These are phyloP conservation scores for Cercospora citrullina DNA, from an alignment of 2,329 filamentous ascomycete species.

Conservation along the genomic window DNA sequence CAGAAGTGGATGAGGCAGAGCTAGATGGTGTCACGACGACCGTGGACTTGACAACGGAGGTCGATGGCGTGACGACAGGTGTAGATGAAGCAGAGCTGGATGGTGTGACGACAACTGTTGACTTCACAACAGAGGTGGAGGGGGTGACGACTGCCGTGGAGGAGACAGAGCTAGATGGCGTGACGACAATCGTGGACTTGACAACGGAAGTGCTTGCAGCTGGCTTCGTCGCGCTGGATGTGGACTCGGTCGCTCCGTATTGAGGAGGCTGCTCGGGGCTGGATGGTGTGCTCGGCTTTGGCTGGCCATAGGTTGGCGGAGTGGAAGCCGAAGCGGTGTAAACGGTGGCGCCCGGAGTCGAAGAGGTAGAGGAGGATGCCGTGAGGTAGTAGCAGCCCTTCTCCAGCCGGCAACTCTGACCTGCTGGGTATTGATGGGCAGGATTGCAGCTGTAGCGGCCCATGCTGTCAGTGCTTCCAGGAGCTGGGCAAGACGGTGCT, in stretches of 20 bases:
- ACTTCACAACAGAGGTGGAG: neutral
- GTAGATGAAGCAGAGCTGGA: neutral
- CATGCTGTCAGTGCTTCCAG: slow-evolving; percentile 4
- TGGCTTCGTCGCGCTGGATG: neutral
- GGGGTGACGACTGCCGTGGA: neutral
- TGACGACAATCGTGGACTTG: slow-evolving; percentile 9
- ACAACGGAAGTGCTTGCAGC: neutral
- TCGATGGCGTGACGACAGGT: neutral
- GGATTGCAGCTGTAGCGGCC: slow-evolving; percentile 17
- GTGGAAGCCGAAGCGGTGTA: neutral
- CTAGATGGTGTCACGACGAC: neutral
- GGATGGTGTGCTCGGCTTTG: too few relatives aligned
- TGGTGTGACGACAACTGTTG: slow-evolving; percentile 5
- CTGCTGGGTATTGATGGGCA: slow-evolving; percentile 13
- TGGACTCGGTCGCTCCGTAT: neutral
- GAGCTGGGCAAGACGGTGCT: slow-evolving; percentile 4
- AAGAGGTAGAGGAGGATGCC: slow-evolving; percentile 5
- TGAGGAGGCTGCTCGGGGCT: neutral
- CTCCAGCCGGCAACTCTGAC: slow-evolving; percentile 6
- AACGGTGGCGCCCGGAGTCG: neutral
- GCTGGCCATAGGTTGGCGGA: neutral
- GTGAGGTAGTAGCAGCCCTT: slow-evolving; percentile 14
- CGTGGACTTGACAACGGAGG: neutral
- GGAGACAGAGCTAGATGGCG: neutral
- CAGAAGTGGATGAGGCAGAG: neutral